Conservation (phyloP, 1,284 basidiomycete genomes). For the Psilocybe mexicana region DNA sequence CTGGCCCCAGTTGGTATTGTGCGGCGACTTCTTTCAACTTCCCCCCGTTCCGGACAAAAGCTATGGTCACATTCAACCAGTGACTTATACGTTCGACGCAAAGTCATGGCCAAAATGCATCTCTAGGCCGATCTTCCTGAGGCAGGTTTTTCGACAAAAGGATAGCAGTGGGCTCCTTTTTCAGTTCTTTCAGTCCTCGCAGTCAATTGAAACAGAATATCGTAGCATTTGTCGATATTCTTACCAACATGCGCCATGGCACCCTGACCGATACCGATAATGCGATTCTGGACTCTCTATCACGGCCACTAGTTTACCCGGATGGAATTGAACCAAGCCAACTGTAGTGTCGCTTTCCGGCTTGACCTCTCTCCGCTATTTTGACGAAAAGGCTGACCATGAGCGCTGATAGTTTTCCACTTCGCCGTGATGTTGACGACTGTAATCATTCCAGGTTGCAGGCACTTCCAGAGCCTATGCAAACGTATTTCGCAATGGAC, state of each 20-base stretch:
- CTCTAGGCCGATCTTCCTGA: conserved; percentile 53
- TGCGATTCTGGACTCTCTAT: conserved; percentile 54
- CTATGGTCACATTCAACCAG: conserved; percentile 35
- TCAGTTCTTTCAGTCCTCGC: conserved; percentile 1
- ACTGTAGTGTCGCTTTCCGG: conserved; percentile 43
- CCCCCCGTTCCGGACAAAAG: conserved; percentile 70
- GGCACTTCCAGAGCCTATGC: conserved; percentile 36
- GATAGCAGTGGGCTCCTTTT: conserved; percentile 45
- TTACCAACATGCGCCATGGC: conserved; percentile 87
- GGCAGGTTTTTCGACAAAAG: conserved; percentile 57
- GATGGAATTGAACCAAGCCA: conserved; percentile 79
- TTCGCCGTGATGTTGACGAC: conserved; percentile 76
- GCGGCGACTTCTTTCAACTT: conserved; percentile 92
- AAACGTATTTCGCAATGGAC: conserved; percentile 35
- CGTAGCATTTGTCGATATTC: conserved; percentile 79
- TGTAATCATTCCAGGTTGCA: conserved; percentile 69
- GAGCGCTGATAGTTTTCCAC: conserved; percentile 58
- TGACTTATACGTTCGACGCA: conserved; percentile 81
- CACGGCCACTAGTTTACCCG: conserved; percentile 55
- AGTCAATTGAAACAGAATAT: background rate
- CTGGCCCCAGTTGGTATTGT: conserved; percentile 65
- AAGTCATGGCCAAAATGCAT: conserved; percentile 63
- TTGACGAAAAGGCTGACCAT: background rate
- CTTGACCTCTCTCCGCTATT: background rate
- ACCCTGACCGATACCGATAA: conserved; percentile 57